Base-by-base conservation (phyloP, 2,329 filamentous ascomycete genomes). In the Clarireedia sp. region DNA sequence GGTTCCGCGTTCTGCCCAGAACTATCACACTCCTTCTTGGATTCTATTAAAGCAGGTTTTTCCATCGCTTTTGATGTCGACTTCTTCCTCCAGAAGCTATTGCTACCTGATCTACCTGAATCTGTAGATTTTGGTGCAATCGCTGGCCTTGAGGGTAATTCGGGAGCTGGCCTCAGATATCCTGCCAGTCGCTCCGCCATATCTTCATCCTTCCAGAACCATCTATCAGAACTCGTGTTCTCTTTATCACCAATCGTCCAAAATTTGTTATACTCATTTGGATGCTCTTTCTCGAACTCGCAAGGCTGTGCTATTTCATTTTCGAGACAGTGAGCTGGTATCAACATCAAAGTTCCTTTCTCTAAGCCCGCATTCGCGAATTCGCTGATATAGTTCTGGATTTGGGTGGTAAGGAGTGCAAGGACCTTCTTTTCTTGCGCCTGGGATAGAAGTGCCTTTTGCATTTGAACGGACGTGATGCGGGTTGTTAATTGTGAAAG, bases 381-480 rank as follows among this genome's bases (percentile, higher is more conserved):
- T 21, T 60, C 58, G 14, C 60, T 63, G 51, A 68, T 58, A 54
- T 63, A 68, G 26, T 37, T 36, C 50, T 66, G 63, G 38, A 66
- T 65, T 19, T 64, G 59, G 6, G 57, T 43, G n/a, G 60, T 63
- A 9, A 67, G 61, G n/a, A 62, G 57, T 3, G 59, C 59, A 33
- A 67, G 62, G 14, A 66, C 60, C 9, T 64, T 62, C 43, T 65
- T 58, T 19, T 66, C 64, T 16, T 63, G 57, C 8, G 62, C 64
- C n/a, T 62, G 50, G 7, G 61, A 54, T 21, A 65, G 56, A 29
- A 64, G 55, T 9, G 53, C 38, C 33, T 59, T 59, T 46, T 66
- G 62, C 3, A 49, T 60, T 44, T 61, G 56, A 16, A 59, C 14
- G 3, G 61, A 58, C 14, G 59, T 56, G n/a, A 67, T 64, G 46